A percentile compares a stretch with the other conserved stretches of the same genome.
These are phyloP conservation scores for Daldinia grandis DNA, from an alignment of 495 filamentous ascomycete species.

Conservation along the genomic window DNA sequence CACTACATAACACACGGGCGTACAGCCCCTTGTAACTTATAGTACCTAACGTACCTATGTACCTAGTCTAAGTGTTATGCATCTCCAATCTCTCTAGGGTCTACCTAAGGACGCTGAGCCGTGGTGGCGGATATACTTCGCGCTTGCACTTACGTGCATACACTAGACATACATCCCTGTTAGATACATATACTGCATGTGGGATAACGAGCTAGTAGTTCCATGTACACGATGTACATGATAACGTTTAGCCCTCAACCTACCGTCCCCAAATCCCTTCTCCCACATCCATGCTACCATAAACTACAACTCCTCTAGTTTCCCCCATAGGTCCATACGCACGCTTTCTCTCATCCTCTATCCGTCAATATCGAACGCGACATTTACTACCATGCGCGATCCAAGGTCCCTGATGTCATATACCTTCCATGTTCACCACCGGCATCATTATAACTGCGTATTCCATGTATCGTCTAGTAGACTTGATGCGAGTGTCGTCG, in stretches of 20 bases:
- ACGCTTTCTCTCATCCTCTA: slow-evolving; percentile 7
- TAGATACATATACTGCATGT: slow-evolving; percentile 22
- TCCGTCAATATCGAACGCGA: slow-evolving; percentile 12
- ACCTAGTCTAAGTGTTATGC: no score
- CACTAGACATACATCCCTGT: slow-evolving; percentile 1
- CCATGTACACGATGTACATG: slow-evolving; percentile 24
- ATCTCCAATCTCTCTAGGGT: no score
- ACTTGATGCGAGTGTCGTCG: slow-evolving; percentile 31
- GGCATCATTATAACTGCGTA: slow-evolving; percentile 26
- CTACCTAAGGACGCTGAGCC: background rate
- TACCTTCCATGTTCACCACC: slow-evolving; percentile 1
- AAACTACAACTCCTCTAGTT: slow-evolving; percentile 30
- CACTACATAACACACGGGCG: background rate
- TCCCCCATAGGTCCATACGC: slow-evolving; percentile 11
- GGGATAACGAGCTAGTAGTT: slow-evolving; percentile 7
- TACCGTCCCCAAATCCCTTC: slow-evolving; percentile 6
- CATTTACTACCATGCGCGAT: slow-evolving; percentile 36
- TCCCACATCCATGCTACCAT: slow-evolving; percentile 23
- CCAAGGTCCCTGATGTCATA: slow-evolving; percentile 29
- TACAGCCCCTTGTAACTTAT: slow-evolving; percentile 2
- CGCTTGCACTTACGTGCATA: background rate
- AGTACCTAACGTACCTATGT: background rate
- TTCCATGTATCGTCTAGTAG: slow-evolving; percentile 43
- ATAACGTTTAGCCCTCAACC: slow-evolving; percentile 34
- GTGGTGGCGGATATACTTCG: slow-evolving; percentile 2